Evolutionary conservation across 179 eudicot genomes (phyloP).

Genomic region (Spinacia oleracea): DNA sequence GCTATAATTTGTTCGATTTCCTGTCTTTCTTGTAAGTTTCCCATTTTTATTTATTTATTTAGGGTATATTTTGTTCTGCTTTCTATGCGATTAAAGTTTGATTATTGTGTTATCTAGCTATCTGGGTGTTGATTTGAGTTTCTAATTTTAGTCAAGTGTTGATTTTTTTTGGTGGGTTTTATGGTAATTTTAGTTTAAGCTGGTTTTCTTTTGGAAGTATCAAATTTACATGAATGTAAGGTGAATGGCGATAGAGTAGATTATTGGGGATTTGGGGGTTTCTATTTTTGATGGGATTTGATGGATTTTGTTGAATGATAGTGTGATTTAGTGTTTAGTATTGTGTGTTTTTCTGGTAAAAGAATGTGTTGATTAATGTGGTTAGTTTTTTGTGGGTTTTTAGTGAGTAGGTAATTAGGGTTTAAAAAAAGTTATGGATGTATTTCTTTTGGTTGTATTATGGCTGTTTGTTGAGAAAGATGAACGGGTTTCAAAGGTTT

Average conservation of each 20-base stretch:
- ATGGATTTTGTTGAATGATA: constrained; percentile 17
- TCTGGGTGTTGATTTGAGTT: constrained; percentile 18
- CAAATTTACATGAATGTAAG: not conserved
- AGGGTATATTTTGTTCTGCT: not conserved
- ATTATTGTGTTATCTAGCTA: constrained; percentile 4
- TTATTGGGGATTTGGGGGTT: constrained; percentile 22
- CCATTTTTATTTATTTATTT: not conserved
- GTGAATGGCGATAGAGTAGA: not conserved
- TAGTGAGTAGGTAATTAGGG: constrained; percentile 16
- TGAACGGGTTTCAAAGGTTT: not conserved
- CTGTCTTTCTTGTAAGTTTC: not conserved
- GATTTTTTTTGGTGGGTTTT: constrained; percentile 11
- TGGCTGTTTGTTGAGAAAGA: not conserved
- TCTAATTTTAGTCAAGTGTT: not conserved
- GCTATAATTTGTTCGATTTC: not conserved
- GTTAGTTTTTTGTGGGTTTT: not conserved
- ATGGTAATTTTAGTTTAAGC: constrained; percentile 12
- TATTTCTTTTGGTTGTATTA: not conserved
- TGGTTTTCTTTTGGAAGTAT: not conserved
- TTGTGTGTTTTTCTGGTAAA: constrained; percentile 5
- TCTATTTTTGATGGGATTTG: not conserved
- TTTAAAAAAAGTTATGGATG: constrained; percentile 13
- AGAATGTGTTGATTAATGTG: not conserved
- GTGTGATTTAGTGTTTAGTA: constrained; percentile 23
- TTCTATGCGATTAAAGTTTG: not conserved